phyloP scores from a whole-genome alignment of 495 filamentous ascomycete species.

The Clavariopsis aquatica region DNA sequence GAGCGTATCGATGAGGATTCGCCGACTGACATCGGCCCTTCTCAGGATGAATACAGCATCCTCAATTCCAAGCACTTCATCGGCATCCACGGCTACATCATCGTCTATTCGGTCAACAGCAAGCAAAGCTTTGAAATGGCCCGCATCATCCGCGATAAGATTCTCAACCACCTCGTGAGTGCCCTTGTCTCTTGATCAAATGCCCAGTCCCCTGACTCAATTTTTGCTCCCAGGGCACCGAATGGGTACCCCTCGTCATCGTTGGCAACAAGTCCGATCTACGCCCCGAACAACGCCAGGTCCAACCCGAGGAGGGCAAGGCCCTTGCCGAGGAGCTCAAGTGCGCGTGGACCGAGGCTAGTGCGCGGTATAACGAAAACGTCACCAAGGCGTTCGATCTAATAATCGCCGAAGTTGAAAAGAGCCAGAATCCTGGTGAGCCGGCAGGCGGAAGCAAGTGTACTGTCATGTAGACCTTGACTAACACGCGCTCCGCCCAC shows the following conservation, averaged over 20 bases:
- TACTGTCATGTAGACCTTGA: conserved; percentile 65
- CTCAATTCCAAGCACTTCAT: conserved; percentile 99
- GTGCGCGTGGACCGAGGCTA: conserved; percentile 93
- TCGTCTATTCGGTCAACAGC: conserved; percentile 92
- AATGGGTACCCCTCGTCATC: conserved; percentile 87
- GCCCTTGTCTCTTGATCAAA: conserved; percentile 5
- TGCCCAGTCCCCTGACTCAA: neutral
- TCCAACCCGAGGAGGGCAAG: conserved; percentile 78
- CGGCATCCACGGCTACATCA: conserved; percentile 98
- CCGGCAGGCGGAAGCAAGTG: conserved; percentile 79
- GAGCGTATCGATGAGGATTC: conserved; percentile 18
- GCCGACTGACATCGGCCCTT: conserved; percentile 25
- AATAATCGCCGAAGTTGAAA: conserved; percentile 93
- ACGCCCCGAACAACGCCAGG: conserved; percentile 88
- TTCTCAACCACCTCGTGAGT: conserved; percentile 88
- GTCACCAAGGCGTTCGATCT: conserved; percentile 90
- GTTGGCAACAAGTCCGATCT: conserved; percentile 98
- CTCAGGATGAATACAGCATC: conserved; percentile 95
- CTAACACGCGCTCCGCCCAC: neutral
- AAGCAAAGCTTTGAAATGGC: conserved; percentile 97
- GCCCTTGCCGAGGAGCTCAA: conserved; percentile 79
- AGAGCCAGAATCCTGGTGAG: conserved; percentile 85
- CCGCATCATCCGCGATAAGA: conserved; percentile 91
- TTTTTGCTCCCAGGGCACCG: conserved; percentile 66
- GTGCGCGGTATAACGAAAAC: conserved; percentile 90